Conservation (phyloP, 1,139 yeast species). For the Blastobotrys petasosporus region DNA sequence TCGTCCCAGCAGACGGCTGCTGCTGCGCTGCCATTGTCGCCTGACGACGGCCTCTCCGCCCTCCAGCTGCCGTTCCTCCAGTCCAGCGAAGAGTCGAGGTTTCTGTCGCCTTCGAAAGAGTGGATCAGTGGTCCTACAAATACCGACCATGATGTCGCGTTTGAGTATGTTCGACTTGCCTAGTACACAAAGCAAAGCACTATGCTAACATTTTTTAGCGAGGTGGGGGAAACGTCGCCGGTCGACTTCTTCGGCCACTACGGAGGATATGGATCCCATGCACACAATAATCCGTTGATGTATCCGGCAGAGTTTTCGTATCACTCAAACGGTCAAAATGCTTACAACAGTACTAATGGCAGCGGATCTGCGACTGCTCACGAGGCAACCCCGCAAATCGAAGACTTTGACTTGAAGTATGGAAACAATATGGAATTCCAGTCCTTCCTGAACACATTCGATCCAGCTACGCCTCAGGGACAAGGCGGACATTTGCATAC, state of each 20-base stretch:
- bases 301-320: slow-evolving; percentile 2
- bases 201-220: slow-evolving; percentile 10
- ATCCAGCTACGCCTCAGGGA: not conserved
- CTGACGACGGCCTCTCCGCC: slow-evolving; percentile 16
- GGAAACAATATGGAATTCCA: not conserved
- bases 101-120: slow-evolving; percentile 14
- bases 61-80: slow-evolving; percentile 26
- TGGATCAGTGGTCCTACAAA: slow-evolving; percentile 9
- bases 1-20: too few species aligned
- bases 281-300: slow-evolving; percentile 2
- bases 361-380: not conserved
- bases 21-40: slow-evolving; percentile 1
- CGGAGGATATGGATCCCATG: slow-evolving; percentile 8
- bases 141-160: slow-evolving; percentile 7
- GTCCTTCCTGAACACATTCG: not conserved
- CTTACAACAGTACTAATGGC: not conserved
- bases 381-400: not conserved
- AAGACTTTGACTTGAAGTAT: not conserved
- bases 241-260: slow-evolving; percentile 27
- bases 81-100: slow-evolving; percentile 22
- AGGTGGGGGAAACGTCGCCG: slow-evolving; percentile 21
- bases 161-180: slow-evolving; percentile 16
- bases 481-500: too few species aligned
- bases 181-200: not conserved
- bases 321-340: not conserved